Percentiles rank a stretch among this genome's conserved stretches.
These are phyloP conservation scores for Raffaelea deltoideospora DNA, from an alignment of 2,329 filamentous ascomycete genomes.

Conservation along the genomic window DNA sequence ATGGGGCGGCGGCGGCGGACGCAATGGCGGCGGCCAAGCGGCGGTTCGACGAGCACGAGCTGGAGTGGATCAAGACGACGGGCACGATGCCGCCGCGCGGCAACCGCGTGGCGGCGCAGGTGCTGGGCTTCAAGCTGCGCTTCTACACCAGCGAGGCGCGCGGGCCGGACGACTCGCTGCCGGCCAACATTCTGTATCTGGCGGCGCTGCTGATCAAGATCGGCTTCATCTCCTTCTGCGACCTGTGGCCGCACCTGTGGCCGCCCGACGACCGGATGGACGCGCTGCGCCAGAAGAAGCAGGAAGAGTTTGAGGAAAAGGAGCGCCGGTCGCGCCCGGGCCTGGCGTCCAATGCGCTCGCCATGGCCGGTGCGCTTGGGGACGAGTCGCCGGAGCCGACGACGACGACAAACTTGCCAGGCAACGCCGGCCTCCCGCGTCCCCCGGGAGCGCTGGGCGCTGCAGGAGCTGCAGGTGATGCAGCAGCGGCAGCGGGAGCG, in stretches of 20 bases:
- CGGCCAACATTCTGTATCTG: constrained; percentile 84
- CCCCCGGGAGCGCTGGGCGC: background rate
- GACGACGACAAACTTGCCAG: too few species aligned
- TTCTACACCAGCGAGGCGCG: constrained; percentile 80
- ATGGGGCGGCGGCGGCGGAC: constrained; percentile 20
- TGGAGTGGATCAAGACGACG: constrained; percentile 66
- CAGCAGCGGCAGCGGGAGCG: constrained; percentile 12
- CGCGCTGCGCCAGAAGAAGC: constrained; percentile 49
- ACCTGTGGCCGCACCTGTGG: constrained; percentile 86
- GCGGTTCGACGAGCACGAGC: constrained; percentile 25
- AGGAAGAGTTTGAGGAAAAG: constrained; percentile 64
- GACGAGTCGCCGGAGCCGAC: constrained; percentile 67
- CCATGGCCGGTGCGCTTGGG: constrained; percentile 70
- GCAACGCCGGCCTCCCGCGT: background rate
- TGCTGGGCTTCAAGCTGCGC: constrained; percentile 90
- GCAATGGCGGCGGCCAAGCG: constrained; percentile 39
- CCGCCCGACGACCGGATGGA: constrained; percentile 76
- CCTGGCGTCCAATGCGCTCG: constrained; percentile 64
- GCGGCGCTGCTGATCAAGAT: constrained; percentile 90
- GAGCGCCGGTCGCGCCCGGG: constrained; percentile 58
- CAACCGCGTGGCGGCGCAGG: constrained; percentile 82
- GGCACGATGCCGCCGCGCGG: constrained; percentile 70
- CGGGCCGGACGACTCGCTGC: constrained; percentile 57
- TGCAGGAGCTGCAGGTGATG: constrained; percentile 32
- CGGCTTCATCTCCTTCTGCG: constrained; percentile 82